Percentiles rank a stretch among this genome's conserved stretches.
Evolutionary conservation across 2,329 filamentous ascomycete genomes (phyloP).

Genomic region (Cordyceps sp.): DNA sequence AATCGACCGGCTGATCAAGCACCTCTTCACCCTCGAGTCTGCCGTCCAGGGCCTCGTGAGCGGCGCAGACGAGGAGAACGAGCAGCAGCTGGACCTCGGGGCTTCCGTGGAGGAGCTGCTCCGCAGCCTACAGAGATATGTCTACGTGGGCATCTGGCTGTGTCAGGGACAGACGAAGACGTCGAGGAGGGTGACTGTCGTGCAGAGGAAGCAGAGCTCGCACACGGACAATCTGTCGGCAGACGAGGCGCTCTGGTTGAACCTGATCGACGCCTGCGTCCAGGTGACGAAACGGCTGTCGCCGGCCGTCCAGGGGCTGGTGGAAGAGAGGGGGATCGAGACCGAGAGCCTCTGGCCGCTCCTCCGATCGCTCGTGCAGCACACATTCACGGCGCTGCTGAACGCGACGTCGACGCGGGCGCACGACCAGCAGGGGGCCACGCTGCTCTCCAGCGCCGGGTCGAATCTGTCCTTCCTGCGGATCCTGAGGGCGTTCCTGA

Average conservation of each 20-base stretch:
- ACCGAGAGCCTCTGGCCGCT: constrained; percentile 45
- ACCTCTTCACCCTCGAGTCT: constrained; percentile 64
- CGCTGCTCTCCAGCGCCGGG: constrained; percentile 20
- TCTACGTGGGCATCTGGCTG: constrained; percentile 86
- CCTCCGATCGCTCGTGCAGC: constrained; percentile 69
- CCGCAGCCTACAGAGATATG: constrained; percentile 70
- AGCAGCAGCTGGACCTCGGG: constrained; percentile 24
- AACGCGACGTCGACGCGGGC: constrained; percentile 48
- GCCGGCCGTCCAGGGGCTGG: constrained; percentile 27
- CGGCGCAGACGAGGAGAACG: constrained; percentile 39
- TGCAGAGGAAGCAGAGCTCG: constrained; percentile 32
- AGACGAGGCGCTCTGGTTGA: constrained; percentile 42
- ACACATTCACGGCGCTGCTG: constrained; percentile 76
- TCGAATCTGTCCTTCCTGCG: constrained; percentile 66
- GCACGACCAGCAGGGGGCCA: constrained; percentile 14
- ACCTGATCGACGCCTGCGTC: constrained; percentile 42
- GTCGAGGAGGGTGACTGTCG: constrained; percentile 23
- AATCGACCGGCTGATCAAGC: constrained; percentile 70
- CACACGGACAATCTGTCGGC: constrained; percentile 27
- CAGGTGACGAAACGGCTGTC: constrained; percentile 49
- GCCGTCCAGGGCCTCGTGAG: constrained; percentile 59
- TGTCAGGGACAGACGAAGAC: constrained; percentile 72
- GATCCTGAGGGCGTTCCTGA: constrained; percentile 76
- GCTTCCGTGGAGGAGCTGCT: constrained; percentile 58
- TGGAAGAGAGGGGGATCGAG: constrained; percentile 23